Conservation (phyloP, 495 filamentous ascomycete genomes). For the Xylaria palmicola region DNA sequence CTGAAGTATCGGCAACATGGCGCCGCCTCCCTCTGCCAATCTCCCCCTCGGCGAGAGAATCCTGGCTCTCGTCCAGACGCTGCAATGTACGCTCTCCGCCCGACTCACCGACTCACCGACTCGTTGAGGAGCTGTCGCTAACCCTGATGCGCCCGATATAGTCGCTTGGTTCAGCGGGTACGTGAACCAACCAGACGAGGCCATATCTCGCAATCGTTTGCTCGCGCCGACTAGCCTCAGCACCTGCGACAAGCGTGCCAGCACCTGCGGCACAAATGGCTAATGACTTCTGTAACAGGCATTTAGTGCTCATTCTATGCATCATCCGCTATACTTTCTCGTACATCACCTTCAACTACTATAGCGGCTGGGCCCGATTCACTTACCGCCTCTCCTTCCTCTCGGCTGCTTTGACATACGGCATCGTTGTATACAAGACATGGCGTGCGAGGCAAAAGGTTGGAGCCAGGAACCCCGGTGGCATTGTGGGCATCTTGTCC, state of each 20-base stretch:
- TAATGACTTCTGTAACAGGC: conserved; percentile 46
- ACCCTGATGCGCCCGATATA: conserved; percentile 18
- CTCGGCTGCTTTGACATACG: conserved; percentile 86
- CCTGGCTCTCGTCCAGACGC: conserved; percentile 73
- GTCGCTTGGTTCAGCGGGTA: conserved; percentile 89
- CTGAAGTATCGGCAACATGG: conserved; percentile 54
- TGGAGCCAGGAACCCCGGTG: conserved; percentile 56
- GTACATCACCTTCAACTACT: conserved; percentile 79
- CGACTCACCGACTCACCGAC: background rate
- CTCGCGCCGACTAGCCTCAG: background rate
- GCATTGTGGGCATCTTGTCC: conserved; percentile 61
- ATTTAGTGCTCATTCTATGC: conserved; percentile 79
- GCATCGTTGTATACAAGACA: conserved; percentile 99
- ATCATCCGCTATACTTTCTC: conserved; percentile 79
- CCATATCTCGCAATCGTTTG: background rate
- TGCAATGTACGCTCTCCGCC: conserved; percentile 67
- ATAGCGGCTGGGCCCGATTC: conserved; percentile 68
- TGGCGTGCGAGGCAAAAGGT: conserved; percentile 76
- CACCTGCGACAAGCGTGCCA: background rate
- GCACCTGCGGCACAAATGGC: background rate
- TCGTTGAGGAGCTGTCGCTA: conserved; percentile 12
- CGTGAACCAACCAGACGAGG: conserved; percentile 35
- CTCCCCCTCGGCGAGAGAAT: conserved; percentile 74
- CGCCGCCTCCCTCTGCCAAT: conserved; percentile 71
- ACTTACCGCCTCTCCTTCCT: conserved; percentile 88